Evolutionary conservation across 495 filamentous ascomycete genomes (phyloP), one percentile per base, ranked within the genome.

Genomic region (Penicillium coprophilum): DNA sequence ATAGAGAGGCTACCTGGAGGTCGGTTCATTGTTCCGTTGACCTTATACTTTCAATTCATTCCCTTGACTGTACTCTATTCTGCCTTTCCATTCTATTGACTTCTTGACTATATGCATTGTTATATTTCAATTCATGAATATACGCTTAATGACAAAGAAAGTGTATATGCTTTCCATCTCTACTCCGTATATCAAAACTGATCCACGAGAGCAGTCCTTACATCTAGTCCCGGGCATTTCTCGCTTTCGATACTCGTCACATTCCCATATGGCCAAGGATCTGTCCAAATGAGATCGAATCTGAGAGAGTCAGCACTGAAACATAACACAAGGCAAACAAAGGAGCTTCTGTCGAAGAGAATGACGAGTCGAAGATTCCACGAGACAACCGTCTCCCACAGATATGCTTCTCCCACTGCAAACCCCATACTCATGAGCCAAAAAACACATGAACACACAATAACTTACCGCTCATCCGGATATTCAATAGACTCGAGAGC

Each of bases 281-380:
- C 69, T 0, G 75, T 80, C 79, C 79, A 82, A 47, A 82, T 77
- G 17, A 82, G 38, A 47, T 81, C 71, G 45, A 68, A 80, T 27
- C 71, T 75, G 41, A 51, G 7, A 17, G 28, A 28, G 56, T 69
- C 24, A 62, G 54, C 39, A 53, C 20, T 12, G 34, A 17, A 4
- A 30, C 6, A 30, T 1, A 36, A 27, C 1, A 41, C 7, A 31
- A 13, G 23, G 23, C 23, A 6, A 17, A n/a, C n/a, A 30, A 17
- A 9, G 30, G 15, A 23, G 5, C 23, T 21, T n/a, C 23, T 11
- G 10, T 6, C 15, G 5, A 31, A 40, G 36, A 15, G 8, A 41
- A 23, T 40, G 5, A 17, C n/a, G 34, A 19, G 4, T 31, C 15
- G n/a, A 41, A 2, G 27, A 4, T n/a, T 19, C 27, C 45, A 47